Evolutionary conservation across 1,139 yeast genomes (phyloP), one percentile per base, ranked within the genome.

Genomic region (Yamadazyma triangularis): DNA sequence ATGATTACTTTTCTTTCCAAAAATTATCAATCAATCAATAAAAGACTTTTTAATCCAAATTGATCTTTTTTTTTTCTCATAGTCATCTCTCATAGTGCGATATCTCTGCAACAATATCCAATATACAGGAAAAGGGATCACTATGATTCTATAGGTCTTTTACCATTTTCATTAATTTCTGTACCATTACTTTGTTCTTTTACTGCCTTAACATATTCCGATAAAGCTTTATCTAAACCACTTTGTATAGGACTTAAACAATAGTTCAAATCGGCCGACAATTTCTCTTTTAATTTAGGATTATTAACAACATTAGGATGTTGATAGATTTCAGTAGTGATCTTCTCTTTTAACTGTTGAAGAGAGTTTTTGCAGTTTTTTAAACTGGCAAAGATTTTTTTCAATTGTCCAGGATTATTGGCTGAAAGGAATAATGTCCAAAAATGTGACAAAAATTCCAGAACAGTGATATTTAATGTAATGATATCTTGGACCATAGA

Each of bases 381-480:
- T 35, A 67, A 52, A 32, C 60, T 61, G 5, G 56, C 44, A 29
- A 55, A 65, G 12, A 67, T 45, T 37, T 60, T 63, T 38, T 63
- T 64, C 24, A 66, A 48, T 36, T 65, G 71, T 11, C 40, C 52
- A 2, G 71, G 67, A 36, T 63, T 65, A 30, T 54, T 55, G 4
- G 64, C 69, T 28, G 53, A 53, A 24, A 63, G 48, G 35, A 53
- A 68, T 2, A 67, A 42, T 32, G 53, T 47, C 74, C 74, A 68
- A 37, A 68, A 68, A 41, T 68, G 73, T 13, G 70, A 60, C 15
- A 68, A 47, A 34, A 68, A 64, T 42, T 68, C 74, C 35, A 60
- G 60, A 13, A 62, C 49, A 3, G 72, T 67, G 24, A 60, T 51
- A 39, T 67, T 67, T 40, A 59, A 60, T 1, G 61, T 50, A 11